These are phyloP conservation scores for Smittium culicis DNA, from an alignment of 371 early-diverging fungal species.

Conservation along the genomic window DNA sequence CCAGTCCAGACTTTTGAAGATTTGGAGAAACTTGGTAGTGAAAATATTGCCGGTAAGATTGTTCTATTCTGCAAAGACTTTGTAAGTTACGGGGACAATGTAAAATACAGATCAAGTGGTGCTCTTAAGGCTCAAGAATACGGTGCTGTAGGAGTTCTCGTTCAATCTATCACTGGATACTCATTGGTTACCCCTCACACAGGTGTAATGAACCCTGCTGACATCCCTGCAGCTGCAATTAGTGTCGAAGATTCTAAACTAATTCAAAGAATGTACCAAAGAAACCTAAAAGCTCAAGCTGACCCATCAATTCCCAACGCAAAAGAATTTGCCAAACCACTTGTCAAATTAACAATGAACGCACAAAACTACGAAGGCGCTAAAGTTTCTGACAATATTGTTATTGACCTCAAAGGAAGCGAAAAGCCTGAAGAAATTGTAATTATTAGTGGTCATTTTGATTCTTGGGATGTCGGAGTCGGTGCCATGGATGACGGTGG, in stretches of 20 bases:
- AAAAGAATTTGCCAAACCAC: slow-evolving; percentile 22
- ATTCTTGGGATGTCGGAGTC: slow-evolving; percentile 44
- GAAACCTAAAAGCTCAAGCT: slow-evolving; percentile 19
- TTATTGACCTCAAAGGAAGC: slow-evolving; percentile 37
- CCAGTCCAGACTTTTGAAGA: slow-evolving; percentile 34
- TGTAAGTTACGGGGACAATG: slow-evolving; percentile 25
- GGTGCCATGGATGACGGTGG: slow-evolving; percentile 42
- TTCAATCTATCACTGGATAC: slow-evolving; percentile 35
- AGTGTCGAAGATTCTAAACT: slow-evolving; percentile 38
- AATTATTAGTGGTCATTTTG: slow-evolving; percentile 42
- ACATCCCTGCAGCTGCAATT: slow-evolving; percentile 40
- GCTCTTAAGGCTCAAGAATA: slow-evolving; percentile 36
- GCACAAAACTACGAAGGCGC: slow-evolving; percentile 23
- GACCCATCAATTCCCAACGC: slow-evolving; percentile 15
- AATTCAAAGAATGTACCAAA: slow-evolving; percentile 29
- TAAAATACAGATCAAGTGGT: slow-evolving; percentile 24
- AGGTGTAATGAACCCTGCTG: slow-evolving; percentile 28
- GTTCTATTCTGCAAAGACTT: slow-evolving; percentile 36
- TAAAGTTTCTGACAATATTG: slow-evolving; percentile 33
- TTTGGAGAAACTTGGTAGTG: slow-evolving; percentile 26
- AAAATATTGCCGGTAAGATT: slow-evolving; percentile 32
- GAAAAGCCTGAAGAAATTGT: slow-evolving; percentile 37
- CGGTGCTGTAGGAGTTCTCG: slow-evolving; percentile 37
- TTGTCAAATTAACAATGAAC: slow-evolving; percentile 32
- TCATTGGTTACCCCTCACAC: slow-evolving; percentile 35